phyloP scores from a whole-genome alignment of 2,329 filamentous ascomycete genomes.

The Pseudogymnoascus pannorum region DNA sequence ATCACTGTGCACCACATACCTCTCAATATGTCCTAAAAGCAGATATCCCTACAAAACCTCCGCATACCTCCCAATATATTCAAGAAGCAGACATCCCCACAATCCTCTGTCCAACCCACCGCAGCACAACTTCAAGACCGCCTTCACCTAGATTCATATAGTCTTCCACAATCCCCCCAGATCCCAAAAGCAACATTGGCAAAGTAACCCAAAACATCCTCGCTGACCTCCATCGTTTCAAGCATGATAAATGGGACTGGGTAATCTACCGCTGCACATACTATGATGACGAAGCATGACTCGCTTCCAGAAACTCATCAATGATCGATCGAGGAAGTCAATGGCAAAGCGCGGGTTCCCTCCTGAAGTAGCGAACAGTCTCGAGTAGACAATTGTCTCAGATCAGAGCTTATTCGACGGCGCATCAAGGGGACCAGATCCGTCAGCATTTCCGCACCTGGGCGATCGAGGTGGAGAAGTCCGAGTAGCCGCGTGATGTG shows the following conservation, averaged over 20 bases:
- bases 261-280: not conserved
- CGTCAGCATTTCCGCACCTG: not conserved
- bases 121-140: not conserved
- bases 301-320: not conserved
- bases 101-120: not conserved
- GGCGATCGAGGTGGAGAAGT: not conserved
- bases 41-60: not conserved
- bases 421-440: not conserved
- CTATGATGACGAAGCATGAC: not conserved
- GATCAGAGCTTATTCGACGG: not conserved
- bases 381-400: not conserved
- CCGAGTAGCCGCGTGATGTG: not conserved
- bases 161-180: not conserved
- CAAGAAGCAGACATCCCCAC: too few species aligned
- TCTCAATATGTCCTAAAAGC: not conserved
- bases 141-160: not conserved
- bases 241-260: not conserved
- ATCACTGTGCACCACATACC: not conserved
- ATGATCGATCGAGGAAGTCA: not conserved
- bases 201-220: not conserved
- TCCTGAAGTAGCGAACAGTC: not conserved
- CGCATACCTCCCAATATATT: too few species aligned
- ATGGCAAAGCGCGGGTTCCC: not conserved
- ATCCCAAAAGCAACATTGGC: not conserved
- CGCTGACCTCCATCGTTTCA: not conserved